These are phyloP conservation scores for Cladorrhinum sp. DNA, from an alignment of 2,329 filamentous ascomycete genomes.

Conservation along the genomic window DNA sequence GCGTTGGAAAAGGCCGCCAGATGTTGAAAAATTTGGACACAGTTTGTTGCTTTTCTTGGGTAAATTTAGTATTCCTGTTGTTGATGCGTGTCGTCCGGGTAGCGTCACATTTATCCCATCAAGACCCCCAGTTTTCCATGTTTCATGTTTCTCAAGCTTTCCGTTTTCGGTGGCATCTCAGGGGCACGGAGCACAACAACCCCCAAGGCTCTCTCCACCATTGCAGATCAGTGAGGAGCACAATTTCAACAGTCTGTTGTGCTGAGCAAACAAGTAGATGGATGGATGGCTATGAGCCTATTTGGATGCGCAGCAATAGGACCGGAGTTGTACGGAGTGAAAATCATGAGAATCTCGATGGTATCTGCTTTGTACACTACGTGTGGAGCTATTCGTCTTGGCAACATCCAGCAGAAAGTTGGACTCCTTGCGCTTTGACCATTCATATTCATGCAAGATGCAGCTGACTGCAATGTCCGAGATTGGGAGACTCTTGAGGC, in stretches of 20 bases:
- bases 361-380: too few relatives aligned
- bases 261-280: neutral
- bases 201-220: neutral
- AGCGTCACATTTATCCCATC: conserved; percentile 8
- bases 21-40: too few relatives aligned
- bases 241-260: neutral
- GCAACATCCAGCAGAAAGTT: neutral
- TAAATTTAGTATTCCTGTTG: too few relatives aligned
- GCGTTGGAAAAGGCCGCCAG: too few relatives aligned
- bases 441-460: neutral
- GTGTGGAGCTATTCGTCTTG: neutral
- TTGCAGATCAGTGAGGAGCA: neutral
- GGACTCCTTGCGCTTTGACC: neutral
- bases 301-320: too few relatives aligned
- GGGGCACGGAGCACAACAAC: neutral
- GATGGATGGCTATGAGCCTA: neutral
- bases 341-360: neutral
- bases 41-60: neutral
- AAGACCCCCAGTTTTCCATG: conserved; percentile 2
- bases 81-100: neutral
- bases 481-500: too few relatives aligned
- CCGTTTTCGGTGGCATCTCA: conserved; percentile 3
- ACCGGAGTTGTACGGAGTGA: neutral
- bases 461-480: too few relatives aligned
- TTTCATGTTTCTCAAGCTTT: conserved; percentile 12